Evolutionary conservation across 2,329 filamentous ascomycete genomes (phyloP), one percentile per base, ranked within the genome.

Genomic region (Lomentospora prolificans): DNA sequence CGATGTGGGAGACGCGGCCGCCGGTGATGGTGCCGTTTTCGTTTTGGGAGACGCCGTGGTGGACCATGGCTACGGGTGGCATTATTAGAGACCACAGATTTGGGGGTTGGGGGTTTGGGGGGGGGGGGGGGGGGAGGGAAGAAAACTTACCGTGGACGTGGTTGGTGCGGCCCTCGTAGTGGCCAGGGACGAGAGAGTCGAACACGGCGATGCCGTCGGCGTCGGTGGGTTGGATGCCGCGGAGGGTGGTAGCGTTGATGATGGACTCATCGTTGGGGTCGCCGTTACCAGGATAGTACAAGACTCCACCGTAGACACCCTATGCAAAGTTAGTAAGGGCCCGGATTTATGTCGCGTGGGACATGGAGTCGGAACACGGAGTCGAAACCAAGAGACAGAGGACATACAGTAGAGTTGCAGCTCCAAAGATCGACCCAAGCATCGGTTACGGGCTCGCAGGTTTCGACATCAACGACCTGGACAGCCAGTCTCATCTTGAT

Each of bases 1-100:
- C 82, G 28, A 85, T 75, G 65, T 86, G 80, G 7, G 79, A 76
- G 55, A 80, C 74, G 31, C 67, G 68, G 46, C 65, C 66, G 0
- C 67, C 63, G 28, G 63, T 65, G 3, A 72, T 64, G 1, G 70
- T 71, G 31, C 64, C 59, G 60, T 72, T 72, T 30, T 61, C 50
- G 14, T 65, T 60, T 3, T 65, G 57, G 7, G 66, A 67, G 2
- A 67, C 67, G 53, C 70, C 70, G 51, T 66, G 61, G 59, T 72
- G 65, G 72, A 74, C 65, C 51, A 70, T 60, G 31, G 71, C 61
- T 61, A 31, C 4, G 54, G 28, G 14, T 24, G 17, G 17, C 3
- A 33, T 8, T 48, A 4, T 44, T 9, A 70, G 65, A 75, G 76
- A 39, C 67, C 62, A 39, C 73, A n/a, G n/a, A n/a, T n/a, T n/a